These are phyloP conservation scores for Cinnamomum micranthum DNA, from an alignment of 164 flowering plant species.

Conservation along the genomic window DNA sequence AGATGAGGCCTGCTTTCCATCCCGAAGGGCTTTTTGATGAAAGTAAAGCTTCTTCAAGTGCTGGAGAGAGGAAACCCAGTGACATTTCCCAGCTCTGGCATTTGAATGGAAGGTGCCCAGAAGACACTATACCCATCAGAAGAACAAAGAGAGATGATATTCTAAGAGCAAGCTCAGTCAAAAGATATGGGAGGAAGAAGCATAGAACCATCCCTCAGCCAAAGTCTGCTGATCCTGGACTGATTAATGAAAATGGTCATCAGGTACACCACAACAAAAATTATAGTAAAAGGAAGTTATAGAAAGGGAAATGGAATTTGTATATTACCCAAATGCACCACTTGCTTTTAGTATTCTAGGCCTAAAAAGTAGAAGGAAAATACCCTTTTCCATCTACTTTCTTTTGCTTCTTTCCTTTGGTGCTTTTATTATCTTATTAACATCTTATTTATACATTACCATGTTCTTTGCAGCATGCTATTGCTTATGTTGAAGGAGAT, in stretches of 20 bases:
- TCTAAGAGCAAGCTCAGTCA: constrained; percentile 85
- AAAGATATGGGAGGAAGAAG: constrained; percentile 83
- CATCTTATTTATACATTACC: no score
- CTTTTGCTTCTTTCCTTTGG: constrained; percentile 4
- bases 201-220: constrained; percentile 65
- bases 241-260: constrained; percentile 79
- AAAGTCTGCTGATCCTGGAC: constrained; percentile 79
- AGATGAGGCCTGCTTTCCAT: constrained; percentile 76
- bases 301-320: no score
- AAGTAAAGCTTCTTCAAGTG: constrained; percentile 39
- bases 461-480: constrained; percentile 66
- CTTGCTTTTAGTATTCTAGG: no score
- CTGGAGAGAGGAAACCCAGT: constrained; percentile 23
- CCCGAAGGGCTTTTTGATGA: constrained; percentile 80
- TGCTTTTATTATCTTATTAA: neutral
- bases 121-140: constrained; percentile 77
- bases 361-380: no score
- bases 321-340: no score
- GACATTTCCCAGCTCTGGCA: constrained; percentile 79
- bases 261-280: constrained; percentile 42
- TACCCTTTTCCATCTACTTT: neutral
- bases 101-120: constrained; percentile 70
- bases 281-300: no score
- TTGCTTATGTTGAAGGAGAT: constrained; percentile 91
- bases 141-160: constrained; percentile 82